These are phyloP conservation scores for Flaveria linearis DNA, from an alignment of 129 eudicot species.

Conservation along the genomic window DNA sequence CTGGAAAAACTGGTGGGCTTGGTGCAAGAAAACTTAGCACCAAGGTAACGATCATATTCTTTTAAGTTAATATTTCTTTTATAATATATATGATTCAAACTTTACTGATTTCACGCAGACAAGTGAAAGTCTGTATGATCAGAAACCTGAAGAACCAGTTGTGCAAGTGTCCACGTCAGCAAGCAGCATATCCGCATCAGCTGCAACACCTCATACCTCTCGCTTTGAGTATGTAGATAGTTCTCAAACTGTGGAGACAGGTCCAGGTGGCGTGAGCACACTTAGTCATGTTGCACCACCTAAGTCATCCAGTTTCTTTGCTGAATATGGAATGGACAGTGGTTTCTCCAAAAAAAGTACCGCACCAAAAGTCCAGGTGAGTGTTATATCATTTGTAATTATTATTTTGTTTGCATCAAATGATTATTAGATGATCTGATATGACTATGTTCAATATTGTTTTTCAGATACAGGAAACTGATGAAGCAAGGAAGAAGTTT, in stretches of 20 bases:
- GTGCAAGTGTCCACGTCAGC: constrained; percentile 59
- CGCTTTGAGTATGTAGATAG: constrained; percentile 78
- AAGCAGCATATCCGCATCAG: constrained; percentile 39
- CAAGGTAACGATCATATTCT: constrained; percentile 43
- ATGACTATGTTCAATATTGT: background rate
- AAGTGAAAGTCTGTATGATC: constrained; percentile 78
- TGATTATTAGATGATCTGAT: background rate
- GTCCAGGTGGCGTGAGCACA: constrained; percentile 57
- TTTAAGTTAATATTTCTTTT: background rate
- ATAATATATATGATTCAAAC: background rate
- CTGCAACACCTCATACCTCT: constrained; percentile 52
- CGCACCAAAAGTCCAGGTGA: constrained; percentile 61
- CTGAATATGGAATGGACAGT: constrained; percentile 83
- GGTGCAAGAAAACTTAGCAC: constrained; percentile 80
- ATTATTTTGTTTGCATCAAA: background rate
- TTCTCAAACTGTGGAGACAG: constrained; percentile 48
- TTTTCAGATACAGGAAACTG: constrained; percentile 73
- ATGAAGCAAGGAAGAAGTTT: constrained; percentile 92
- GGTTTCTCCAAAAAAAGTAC: constrained; percentile 59
- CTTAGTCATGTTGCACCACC: constrained; percentile 71
- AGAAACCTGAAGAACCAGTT: constrained; percentile 84
- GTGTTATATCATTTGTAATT: background rate
- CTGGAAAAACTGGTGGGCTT: constrained; percentile 76
- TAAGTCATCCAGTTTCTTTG: constrained; percentile 66
- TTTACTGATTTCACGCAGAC: constrained; percentile 43